phyloP scores from a whole-genome alignment of 352 stramenopile species.

The Pythium chondricola region DNA sequence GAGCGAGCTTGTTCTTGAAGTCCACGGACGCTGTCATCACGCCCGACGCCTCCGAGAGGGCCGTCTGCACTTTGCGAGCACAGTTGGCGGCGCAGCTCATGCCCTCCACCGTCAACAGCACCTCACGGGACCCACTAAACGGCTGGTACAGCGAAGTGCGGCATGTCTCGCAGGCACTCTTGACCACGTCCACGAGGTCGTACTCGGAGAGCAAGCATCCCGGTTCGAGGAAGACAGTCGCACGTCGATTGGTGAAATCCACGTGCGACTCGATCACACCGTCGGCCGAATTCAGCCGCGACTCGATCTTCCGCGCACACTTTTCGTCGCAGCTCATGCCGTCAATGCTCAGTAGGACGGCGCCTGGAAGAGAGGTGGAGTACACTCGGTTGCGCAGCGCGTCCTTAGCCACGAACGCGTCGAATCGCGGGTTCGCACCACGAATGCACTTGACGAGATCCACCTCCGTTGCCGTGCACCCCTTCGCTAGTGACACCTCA shows the following conservation, averaged over 20 bases:
- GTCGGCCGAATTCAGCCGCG: constrained; percentile 34
- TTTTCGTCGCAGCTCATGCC: constrained; percentile 74
- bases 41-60: constrained; percentile 45
- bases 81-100: constrained; percentile 82
- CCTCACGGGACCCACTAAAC: constrained; percentile 67
- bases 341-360: constrained; percentile 64
- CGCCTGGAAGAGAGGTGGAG: constrained; percentile 45
- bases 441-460: constrained; percentile 84
- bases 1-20: constrained; percentile 67
- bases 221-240: constrained; percentile 58
- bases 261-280: constrained; percentile 67
- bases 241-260: constrained; percentile 62
- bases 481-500: constrained; percentile 68
- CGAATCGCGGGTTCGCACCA: constrained; percentile 64
- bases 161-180: constrained; percentile 38
- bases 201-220: constrained; percentile 55
- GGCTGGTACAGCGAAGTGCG: constrained; percentile 56
- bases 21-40: constrained; percentile 80
- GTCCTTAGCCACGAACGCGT: constrained; percentile 64
- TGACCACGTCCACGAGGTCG: constrained; percentile 61
- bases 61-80: constrained; percentile 60
- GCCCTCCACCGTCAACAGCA: constrained; percentile 62
- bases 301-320: constrained; percentile 53
- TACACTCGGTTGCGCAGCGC: constrained; percentile 15
- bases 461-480: constrained; percentile 74